These are phyloP conservation scores for Alternaria burnsii DNA, from an alignment of 2,329 filamentous ascomycete species.

Conservation along the genomic window DNA sequence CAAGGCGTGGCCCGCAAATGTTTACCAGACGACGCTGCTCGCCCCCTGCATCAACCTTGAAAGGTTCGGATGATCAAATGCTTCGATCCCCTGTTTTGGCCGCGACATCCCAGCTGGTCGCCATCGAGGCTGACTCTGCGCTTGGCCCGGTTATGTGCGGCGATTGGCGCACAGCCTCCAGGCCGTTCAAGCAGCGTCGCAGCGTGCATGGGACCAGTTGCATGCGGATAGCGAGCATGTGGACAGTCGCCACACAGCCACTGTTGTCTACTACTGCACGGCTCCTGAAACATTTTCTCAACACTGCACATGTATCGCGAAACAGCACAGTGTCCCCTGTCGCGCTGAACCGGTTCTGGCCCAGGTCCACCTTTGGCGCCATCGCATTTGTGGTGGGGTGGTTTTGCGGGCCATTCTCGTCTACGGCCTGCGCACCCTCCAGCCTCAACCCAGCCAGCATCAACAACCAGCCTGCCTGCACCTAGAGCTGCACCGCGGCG, in stretches of 20 bases:
- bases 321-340: slow-evolving; percentile 17
- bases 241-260: slow-evolving; percentile 46
- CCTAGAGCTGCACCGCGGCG: slow-evolving; percentile 33
- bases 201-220: slow-evolving; percentile 28
- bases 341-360: slow-evolving; percentile 22
- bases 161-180: slow-evolving; percentile 38
- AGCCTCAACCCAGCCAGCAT: slow-evolving; percentile 16
- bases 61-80: slow-evolving; percentile 15
- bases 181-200: slow-evolving; percentile 22
- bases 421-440: slow-evolving; percentile 14
- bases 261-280: slow-evolving; percentile 28
- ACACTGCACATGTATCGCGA: slow-evolving; percentile 14
- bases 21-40: slow-evolving; percentile 15
- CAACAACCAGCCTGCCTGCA: slow-evolving; percentile 14
- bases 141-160: slow-evolving; percentile 40
- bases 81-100: slow-evolving; percentile 29
- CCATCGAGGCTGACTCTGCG: slow-evolving; percentile 39
- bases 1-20: neutral
- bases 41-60: slow-evolving; percentile 10
- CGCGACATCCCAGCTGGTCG: slow-evolving; percentile 26
- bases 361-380: slow-evolving; percentile 14
- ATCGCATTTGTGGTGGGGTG: slow-evolving; percentile 36
- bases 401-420: slow-evolving; percentile 14
- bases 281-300: slow-evolving; percentile 39
- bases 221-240: slow-evolving; percentile 34